Conservation (phyloP, 2,329 filamentous ascomycete genomes). For the Tolypocladium ovalisporum region DNA sequence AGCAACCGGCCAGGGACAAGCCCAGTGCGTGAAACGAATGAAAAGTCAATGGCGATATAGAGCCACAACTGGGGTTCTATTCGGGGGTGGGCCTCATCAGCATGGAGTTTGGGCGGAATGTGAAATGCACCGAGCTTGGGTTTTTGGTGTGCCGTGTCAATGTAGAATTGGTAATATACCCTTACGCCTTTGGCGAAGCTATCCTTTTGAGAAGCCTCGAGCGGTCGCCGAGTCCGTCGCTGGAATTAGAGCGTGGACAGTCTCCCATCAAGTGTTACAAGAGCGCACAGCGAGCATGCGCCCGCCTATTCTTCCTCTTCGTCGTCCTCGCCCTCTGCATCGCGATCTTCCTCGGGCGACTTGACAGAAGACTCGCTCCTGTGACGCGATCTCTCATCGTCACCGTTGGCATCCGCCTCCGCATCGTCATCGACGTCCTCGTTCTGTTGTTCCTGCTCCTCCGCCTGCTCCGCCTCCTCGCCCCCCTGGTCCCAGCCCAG, state of each 20-base stretch:
- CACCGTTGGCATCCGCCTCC: conserved; percentile 17
- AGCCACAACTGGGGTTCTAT: not conserved
- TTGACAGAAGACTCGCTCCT: conserved; percentile 12
- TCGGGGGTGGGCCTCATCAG: not conserved
- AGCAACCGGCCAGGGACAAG: not conserved
- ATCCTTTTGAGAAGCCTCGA: not conserved
- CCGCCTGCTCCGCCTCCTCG: conserved; percentile 20
- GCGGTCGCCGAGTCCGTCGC: not conserved
- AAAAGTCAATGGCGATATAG: not conserved
- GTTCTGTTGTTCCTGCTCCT: conserved; percentile 12
- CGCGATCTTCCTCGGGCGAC: conserved; percentile 21
- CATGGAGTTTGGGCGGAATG: not conserved
- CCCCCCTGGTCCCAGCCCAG: conserved; percentile 34
- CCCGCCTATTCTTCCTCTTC: conserved; percentile 11
- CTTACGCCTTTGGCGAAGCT: not conserved
- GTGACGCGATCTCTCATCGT: conserved; percentile 7
- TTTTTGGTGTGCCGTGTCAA: not conserved
- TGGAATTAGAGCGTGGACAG: not conserved
- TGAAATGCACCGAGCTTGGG: not conserved
- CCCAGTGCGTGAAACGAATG: not conserved
- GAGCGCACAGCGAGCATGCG: not conserved
- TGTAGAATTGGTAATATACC: not conserved
- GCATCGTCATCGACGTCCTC: conserved; percentile 16
- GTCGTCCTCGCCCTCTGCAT: conserved; percentile 36
- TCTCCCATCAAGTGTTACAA: not conserved